phyloP scores from a whole-genome alignment of 2,329 filamentous ascomycete genomes.

The Bisporella sp. region DNA sequence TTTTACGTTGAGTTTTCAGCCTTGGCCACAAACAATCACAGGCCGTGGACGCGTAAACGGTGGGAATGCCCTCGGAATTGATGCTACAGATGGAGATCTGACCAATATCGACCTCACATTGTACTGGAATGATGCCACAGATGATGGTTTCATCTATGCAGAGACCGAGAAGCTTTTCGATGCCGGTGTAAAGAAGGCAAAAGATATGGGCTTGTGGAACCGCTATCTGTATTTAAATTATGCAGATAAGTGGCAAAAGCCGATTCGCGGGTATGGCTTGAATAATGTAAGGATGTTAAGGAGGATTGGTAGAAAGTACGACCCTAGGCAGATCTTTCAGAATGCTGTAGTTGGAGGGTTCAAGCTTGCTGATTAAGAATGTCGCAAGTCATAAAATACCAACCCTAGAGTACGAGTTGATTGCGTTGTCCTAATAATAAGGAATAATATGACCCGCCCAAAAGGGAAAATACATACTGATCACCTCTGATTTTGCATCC shows the following conservation, averaged over 20 bases:
- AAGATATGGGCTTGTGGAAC: not conserved
- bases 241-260: not conserved
- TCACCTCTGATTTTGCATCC: no score
- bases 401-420: no score
- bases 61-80: not conserved
- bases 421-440: no score
- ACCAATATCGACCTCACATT: not conserved
- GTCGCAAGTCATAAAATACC: no score
- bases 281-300: not conserved
- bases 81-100: not conserved
- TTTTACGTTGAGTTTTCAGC: not conserved
- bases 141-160: not conserved
- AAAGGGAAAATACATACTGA: no score
- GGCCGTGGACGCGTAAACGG: not conserved
- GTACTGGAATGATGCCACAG: not conserved
- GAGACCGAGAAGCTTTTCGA: not conserved
- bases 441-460: no score
- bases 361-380: not conserved
- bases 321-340: not conserved
- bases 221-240: not conserved
- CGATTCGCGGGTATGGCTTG: not conserved
- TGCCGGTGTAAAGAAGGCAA: not conserved
- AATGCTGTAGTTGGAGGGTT: not conserved
- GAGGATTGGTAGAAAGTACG: not conserved
- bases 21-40: not conserved